Percentiles rank a stretch among this genome's conserved stretches.
These are phyloP conservation scores for Tilletia indica DNA, from an alignment of 1,284 basidiomycete species.

Conservation along the genomic window DNA sequence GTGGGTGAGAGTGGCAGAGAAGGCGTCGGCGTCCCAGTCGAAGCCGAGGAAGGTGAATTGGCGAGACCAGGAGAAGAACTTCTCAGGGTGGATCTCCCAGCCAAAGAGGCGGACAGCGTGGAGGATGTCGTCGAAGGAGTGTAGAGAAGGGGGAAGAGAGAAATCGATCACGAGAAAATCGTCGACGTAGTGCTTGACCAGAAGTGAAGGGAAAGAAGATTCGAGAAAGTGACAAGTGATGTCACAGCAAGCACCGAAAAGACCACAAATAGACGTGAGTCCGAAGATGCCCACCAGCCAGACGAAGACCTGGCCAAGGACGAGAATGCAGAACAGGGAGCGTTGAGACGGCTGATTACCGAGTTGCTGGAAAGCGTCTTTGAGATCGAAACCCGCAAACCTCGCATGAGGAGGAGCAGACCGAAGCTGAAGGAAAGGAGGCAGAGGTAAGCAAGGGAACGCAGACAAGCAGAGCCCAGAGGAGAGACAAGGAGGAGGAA, in stretches of 20 bases:
- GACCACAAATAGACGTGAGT: neutral
- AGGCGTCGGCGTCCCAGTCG: neutral
- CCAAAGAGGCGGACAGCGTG: neutral
- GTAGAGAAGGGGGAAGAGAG: neutral
- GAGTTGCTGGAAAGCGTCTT: neutral
- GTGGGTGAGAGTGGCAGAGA: neutral
- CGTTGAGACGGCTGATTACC: neutral
- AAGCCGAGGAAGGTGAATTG: neutral
- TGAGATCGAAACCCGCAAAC: neutral
- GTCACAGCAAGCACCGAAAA: neutral
- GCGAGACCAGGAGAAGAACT: neutral
- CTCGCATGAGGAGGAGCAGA: neutral
- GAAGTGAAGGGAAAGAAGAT: neutral
- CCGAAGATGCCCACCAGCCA: neutral
- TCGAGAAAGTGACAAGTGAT: neutral
- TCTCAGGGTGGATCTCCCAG: neutral
- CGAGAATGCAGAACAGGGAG: neutral
- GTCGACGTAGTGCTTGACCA: neutral
- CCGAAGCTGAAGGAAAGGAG: neutral
- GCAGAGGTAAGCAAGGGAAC: too few relatives aligned
- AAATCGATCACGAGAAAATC: neutral
- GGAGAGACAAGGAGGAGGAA: too few relatives aligned
- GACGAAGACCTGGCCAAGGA: neutral
- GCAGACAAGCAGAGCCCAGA: too few relatives aligned
- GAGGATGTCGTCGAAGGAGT: neutral